A percentile compares a stretch with the other conserved stretches of the same genome.
Conservation (phyloP, 371 early-diverging fungal genomes). For the Mortierella sp. region DNA sequence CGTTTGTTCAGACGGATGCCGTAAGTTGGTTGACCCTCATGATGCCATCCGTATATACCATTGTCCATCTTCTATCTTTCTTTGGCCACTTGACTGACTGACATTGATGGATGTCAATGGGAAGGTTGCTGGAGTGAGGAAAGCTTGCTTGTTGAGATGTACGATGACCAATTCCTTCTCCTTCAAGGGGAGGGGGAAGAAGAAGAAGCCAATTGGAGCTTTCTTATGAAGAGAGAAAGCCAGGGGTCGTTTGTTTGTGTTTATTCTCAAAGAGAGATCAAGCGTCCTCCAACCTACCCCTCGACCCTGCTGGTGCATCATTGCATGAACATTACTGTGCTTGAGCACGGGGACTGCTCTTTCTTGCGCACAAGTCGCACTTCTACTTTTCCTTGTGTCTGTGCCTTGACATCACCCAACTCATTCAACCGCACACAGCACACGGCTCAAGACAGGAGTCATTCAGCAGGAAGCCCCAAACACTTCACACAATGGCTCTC, state of each 20-base stretch:
- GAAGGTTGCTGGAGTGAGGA: no score
- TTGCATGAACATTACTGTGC: neutral
- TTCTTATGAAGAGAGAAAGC: neutral
- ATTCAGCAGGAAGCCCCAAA: neutral
- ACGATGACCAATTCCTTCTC: neutral
- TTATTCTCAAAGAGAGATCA: neutral
- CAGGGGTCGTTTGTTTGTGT: neutral
- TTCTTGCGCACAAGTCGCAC: neutral
- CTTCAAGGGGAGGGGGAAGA: no score
- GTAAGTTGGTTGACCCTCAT: neutral
- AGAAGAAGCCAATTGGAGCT: no score
- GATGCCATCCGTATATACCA: neutral
- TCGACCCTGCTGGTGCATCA: neutral
- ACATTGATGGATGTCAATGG: neutral
- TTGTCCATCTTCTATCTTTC: neutral
- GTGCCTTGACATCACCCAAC: neutral
- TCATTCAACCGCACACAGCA: neutral
- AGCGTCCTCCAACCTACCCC: no score
- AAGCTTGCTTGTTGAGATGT: neutral
- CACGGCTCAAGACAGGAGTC: neutral
- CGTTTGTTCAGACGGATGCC: neutral
- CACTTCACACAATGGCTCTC: slow-evolving; percentile 57
- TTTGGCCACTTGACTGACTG: neutral
- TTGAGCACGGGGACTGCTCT: neutral
- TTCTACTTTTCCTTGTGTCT: neutral